phyloP scores from a whole-genome alignment of 1,284 basidiomycete genomes.

The Ceratobasidium sp. region DNA sequence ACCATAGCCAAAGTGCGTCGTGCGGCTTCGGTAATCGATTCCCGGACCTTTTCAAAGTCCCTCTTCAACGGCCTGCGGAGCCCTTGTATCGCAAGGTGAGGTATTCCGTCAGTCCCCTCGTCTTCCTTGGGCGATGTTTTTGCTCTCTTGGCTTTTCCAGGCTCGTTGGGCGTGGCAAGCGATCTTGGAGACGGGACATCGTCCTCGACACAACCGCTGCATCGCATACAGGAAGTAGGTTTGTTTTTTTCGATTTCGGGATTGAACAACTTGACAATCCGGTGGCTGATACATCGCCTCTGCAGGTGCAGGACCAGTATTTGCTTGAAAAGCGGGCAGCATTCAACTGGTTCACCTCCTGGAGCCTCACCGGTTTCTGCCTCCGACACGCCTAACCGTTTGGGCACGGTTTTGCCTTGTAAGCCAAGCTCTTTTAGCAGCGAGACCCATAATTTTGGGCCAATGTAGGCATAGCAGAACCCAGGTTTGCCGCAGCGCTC shows the following conservation, averaged over 20 bases:
- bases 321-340: background rate
- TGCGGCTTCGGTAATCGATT: background rate
- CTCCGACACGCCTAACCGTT: no score
- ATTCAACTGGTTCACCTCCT: background rate
- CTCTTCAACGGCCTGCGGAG: background rate
- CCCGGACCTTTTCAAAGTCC: background rate
- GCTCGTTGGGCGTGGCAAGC: background rate
- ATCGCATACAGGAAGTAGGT: background rate
- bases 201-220: conserved; percentile 13
- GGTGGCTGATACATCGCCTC: background rate
- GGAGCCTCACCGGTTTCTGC: no score
- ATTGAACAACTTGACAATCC: no score
- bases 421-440: background rate
- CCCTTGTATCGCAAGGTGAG: background rate
- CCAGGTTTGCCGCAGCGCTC: background rate
- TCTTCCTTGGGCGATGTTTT: no score
- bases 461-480: background rate
- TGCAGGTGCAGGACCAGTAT: background rate
- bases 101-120: background rate
- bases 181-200: background rate
- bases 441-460: background rate
- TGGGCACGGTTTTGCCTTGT: no score
- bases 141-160: no score
- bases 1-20: background rate
- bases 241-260: no score